Conservation (phyloP, 2,329 filamentous ascomycete genomes). For the Clarireedia paspali region DNA sequence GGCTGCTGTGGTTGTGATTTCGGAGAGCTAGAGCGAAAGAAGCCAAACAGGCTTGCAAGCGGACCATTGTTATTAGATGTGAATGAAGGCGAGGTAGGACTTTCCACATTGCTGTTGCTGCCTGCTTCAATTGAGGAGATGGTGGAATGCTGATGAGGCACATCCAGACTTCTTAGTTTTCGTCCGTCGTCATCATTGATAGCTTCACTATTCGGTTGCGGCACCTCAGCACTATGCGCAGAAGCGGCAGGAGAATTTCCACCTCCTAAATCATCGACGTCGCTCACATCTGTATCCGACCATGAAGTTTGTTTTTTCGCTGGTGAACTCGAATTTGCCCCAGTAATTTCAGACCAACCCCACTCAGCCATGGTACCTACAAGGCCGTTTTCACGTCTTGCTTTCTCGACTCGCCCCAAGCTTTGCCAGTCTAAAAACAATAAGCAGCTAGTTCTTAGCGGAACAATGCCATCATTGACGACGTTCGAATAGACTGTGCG, state of each 20-base stretch:
- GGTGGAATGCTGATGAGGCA: constrained; percentile 13
- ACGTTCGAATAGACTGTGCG: constrained; percentile 94
- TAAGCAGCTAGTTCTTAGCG: constrained; percentile 88
- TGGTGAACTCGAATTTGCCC: constrained; percentile 41
- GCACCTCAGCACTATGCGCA: constrained; percentile 47
- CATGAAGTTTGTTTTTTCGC: constrained; percentile 15
- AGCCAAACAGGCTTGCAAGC: constrained; percentile 50
- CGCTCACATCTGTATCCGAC: constrained; percentile 17
- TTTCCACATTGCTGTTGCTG: constrained; percentile 9
- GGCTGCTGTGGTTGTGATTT: constrained; percentile 44
- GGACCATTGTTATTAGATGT: constrained; percentile 40
- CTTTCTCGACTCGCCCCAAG: constrained; percentile 87
- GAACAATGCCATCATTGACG: constrained; percentile 95
- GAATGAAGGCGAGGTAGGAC: constrained; percentile 9
- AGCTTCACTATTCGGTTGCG: constrained; percentile 60
- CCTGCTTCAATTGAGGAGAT: constrained; percentile 13
- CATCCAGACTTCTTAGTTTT: constrained; percentile 41
- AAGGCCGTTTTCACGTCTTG: constrained; percentile 80
- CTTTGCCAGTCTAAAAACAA: constrained; percentile 96
- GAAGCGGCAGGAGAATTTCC: constrained; percentile 34
- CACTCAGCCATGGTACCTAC: constrained; percentile 90
- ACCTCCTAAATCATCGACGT: constrained; percentile 22
- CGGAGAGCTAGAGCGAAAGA: constrained; percentile 55
- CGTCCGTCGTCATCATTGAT: constrained; percentile 59
- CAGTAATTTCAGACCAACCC: constrained; percentile 89